Evolutionary conservation across 2,329 filamentous ascomycete genomes (phyloP).

Genomic region (Phyllosticta paracitricarpa): DNA sequence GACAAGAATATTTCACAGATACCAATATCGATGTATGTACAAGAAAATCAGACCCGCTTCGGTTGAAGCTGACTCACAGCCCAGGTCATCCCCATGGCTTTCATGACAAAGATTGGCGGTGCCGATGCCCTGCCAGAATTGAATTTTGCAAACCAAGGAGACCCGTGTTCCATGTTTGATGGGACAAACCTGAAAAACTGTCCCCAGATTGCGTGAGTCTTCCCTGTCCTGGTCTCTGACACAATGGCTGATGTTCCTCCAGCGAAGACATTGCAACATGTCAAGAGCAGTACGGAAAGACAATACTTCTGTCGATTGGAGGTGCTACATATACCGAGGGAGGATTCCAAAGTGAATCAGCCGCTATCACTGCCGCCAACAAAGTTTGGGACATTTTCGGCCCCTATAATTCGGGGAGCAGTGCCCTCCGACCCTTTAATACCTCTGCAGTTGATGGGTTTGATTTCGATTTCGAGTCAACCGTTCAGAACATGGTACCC

Average conservation of each 20-base stretch:
- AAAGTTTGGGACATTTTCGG: conserved; percentile 64
- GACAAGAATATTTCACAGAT: conserved; percentile 19
- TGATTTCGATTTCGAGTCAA: conserved; percentile 64
- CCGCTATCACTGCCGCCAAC: conserved; percentile 40
- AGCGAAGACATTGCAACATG: conserved; percentile 46
- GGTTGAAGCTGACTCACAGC: neutral
- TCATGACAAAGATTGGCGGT: conserved; percentile 48
- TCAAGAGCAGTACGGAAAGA: conserved; percentile 54
- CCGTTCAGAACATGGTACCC: conserved; percentile 47
- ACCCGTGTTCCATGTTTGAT: conserved; percentile 49
- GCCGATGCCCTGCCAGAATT: conserved; percentile 40
- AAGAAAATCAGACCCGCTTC: neutral
- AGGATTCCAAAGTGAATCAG: conserved; percentile 40
- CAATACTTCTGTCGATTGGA: conserved; percentile 61
- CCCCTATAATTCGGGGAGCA: conserved; percentile 35
- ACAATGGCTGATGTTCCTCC: neutral
- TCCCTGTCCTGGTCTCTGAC: neutral
- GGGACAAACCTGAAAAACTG: conserved; percentile 52
- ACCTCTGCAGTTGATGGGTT: conserved; percentile 60
- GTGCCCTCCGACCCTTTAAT: conserved; percentile 55
- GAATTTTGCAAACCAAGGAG: conserved; percentile 57
- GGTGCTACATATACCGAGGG: conserved; percentile 61
- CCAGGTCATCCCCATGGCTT: conserved; percentile 52
- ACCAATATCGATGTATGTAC: conserved; percentile 32
- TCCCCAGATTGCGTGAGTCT: conserved; percentile 51